A percentile compares a stretch with the other conserved stretches of the same genome.
Evolutionary conservation across 768 basidiomycete species (phyloP).

Genomic region (Krasilnikovozyma curviuscula): DNA sequence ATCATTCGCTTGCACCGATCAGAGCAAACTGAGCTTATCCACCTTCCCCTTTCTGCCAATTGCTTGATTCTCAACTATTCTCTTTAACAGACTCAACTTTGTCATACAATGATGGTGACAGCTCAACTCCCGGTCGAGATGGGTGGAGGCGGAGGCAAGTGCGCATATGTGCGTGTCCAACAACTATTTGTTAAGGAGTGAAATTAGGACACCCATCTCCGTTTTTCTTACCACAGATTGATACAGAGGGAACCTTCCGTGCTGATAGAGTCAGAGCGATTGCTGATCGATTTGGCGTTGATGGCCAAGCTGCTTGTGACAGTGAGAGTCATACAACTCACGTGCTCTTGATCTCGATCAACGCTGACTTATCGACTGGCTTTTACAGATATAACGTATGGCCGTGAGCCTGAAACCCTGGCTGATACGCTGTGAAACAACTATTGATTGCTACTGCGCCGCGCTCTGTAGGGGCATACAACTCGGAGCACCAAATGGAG

Average conservation of each 20-base stretch:
- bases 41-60: too few species aligned
- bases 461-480: conserved; percentile 2
- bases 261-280: conserved; percentile 9
- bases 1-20: too few species aligned
- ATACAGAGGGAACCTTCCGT: conserved; percentile 11
- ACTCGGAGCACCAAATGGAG: conserved; percentile 8
- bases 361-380: background rate
- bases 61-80: background rate
- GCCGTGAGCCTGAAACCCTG: background rate
- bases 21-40: too few species aligned
- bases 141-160: conserved; percentile 11
- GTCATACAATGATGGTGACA: conserved; percentile 5
- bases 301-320: conserved; percentile 1
- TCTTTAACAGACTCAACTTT: background rate
- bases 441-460: background rate
- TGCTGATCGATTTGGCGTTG: conserved; percentile 9
- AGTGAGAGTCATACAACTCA: background rate
- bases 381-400: conserved; percentile 4
- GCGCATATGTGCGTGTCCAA: background rate
- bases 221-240: background rate
- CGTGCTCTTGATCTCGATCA: background rate
- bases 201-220: background rate
- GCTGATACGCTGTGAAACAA: background rate
- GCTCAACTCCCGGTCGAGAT: conserved; percentile 11
- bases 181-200: background rate